Conservation (phyloP, 495 filamentous ascomycete genomes). For the Lepidopterella palustris region DNA sequence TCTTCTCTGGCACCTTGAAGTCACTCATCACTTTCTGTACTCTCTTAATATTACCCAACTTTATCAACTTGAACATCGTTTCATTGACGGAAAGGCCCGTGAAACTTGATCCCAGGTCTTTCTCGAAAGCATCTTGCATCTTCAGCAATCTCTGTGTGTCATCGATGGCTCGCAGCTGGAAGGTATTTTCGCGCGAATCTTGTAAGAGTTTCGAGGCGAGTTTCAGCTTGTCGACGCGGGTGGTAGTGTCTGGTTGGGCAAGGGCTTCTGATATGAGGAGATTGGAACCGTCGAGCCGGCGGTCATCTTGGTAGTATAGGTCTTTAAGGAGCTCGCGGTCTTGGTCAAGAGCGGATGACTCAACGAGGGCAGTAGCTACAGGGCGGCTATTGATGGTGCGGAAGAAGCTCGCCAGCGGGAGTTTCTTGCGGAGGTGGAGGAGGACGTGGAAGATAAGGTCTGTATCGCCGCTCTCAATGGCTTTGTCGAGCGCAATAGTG, state of each 20-base stretch:
- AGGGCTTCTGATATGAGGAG: slow-evolving; percentile 80
- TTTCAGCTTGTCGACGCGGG: slow-evolving; percentile 74
- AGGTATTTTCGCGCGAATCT: slow-evolving; percentile 72
- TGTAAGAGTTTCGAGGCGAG: slow-evolving; percentile 72
- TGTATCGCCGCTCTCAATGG: slow-evolving; percentile 90
- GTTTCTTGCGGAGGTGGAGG: slow-evolving; percentile 80
- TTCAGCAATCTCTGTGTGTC: slow-evolving; percentile 75
- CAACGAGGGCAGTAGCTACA: slow-evolving; percentile 80
- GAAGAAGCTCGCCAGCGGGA: slow-evolving; percentile 88
- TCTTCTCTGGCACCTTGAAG: slow-evolving; percentile 87
- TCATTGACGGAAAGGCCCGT: slow-evolving; percentile 81
- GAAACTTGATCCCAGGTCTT: slow-evolving; percentile 61
- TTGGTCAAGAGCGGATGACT: slow-evolving; percentile 67
- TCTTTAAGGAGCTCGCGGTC: slow-evolving; percentile 87
- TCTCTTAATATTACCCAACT: slow-evolving; percentile 65
- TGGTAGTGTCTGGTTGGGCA: slow-evolving; percentile 53
- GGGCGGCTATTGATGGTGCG: slow-evolving; percentile 83
- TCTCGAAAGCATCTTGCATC: slow-evolving; percentile 76
- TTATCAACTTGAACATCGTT: slow-evolving; percentile 77
- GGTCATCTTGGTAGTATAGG: slow-evolving; percentile 95
- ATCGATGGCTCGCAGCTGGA: slow-evolving; percentile 67
- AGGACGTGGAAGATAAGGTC: slow-evolving; percentile 89
- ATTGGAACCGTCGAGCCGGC: slow-evolving; percentile 79
- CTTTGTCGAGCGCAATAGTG: slow-evolving; percentile 91
- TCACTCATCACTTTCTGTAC: slow-evolving; percentile 82